Evolutionary conservation across 1,284 basidiomycete genomes (phyloP), one percentile per base, ranked within the genome.

Genomic region (Stygiomarasmius scandens): DNA sequence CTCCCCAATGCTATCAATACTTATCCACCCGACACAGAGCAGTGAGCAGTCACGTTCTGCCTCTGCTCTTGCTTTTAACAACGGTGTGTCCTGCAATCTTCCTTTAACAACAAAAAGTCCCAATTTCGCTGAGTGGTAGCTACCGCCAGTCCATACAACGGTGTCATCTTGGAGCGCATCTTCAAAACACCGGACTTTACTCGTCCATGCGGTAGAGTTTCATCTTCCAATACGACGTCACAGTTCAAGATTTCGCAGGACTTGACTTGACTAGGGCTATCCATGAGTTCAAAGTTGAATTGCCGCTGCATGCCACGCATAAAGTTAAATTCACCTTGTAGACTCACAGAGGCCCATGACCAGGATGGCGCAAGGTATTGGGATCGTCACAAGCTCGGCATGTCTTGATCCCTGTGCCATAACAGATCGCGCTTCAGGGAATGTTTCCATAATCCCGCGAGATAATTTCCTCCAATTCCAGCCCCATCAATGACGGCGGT

Each of bases 321-420:
- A 5, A 32, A 32, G 29, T 5, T 32, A 12, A 32, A 6, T 32
- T 12, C 23, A 22, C 41, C 52, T 20, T 54, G 43, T 19, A n/a
- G n/a, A n/a, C n/a, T n/a, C n/a, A 54, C 29, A 25, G 52, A 23
- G 16, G 52, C 52, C 52, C 52, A 54, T 32, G 52, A 54, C 52
- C 52, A 54, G 20, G 52, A 54, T 20, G 52, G 52, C 47, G 52
- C 52, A 22, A 34, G 52, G 19, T 47, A 54, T 20, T 32, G 34
- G 24, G 19, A 29, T 23, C 43, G 52, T 22, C 52, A 11, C 22
- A 32, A 11, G 9, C 27, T 46, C 19, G 16, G 16, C 20, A 16
- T 46, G 24, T 20, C 44, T 20, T 46, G n/a, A 5, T 32, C 29
- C 29, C 29, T 32, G 29, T 12, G 12, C 52, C 52, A 54, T 22